These are phyloP conservation scores for Nakataea oryzae DNA, from an alignment of 2,329 filamentous ascomycete species.

Conservation along the genomic window DNA sequence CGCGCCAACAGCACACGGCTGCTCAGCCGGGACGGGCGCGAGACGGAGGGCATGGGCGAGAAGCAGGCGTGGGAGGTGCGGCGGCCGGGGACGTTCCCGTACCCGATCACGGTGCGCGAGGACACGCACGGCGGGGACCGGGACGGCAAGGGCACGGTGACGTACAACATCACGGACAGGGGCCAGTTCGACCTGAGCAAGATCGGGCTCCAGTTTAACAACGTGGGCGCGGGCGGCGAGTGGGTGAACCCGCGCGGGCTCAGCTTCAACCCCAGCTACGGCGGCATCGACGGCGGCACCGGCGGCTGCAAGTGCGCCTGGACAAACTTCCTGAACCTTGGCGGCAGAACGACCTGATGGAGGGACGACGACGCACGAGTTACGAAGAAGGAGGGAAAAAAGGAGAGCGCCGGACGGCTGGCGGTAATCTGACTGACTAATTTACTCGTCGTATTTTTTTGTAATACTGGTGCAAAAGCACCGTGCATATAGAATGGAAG, in stretches of 20 bases:
- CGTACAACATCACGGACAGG: slow-evolving; percentile 34
- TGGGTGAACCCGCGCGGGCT: slow-evolving; percentile 39
- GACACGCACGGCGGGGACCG: slow-evolving; percentile 53
- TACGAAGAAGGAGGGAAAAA: background rate
- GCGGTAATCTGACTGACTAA: background rate
- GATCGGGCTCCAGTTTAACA: slow-evolving; percentile 30
- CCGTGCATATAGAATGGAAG: background rate
- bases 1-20: slow-evolving; percentile 32
- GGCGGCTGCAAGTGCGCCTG: slow-evolving; percentile 28
- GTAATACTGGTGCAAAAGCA: background rate
- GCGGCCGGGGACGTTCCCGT: slow-evolving; percentile 49
- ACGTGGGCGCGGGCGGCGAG: slow-evolving; percentile 34
- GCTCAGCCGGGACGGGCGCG: slow-evolving; percentile 16
- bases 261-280: slow-evolving; percentile 32
- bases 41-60: slow-evolving; percentile 36
- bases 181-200: slow-evolving; percentile 17
- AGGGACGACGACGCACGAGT: background rate
- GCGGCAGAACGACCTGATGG: background rate
- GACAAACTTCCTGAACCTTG: slow-evolving; percentile 12
- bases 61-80: slow-evolving; percentile 32
- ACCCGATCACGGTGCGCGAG: slow-evolving; percentile 48
- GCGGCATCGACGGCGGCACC: slow-evolving; percentile 52
- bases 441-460: background rate
- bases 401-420: background rate
- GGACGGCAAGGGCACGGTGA: slow-evolving; percentile 41